These are phyloP conservation scores for Citeromyces hawaiiensis DNA, from an alignment of 1,139 yeast species.

Conservation along the genomic window DNA sequence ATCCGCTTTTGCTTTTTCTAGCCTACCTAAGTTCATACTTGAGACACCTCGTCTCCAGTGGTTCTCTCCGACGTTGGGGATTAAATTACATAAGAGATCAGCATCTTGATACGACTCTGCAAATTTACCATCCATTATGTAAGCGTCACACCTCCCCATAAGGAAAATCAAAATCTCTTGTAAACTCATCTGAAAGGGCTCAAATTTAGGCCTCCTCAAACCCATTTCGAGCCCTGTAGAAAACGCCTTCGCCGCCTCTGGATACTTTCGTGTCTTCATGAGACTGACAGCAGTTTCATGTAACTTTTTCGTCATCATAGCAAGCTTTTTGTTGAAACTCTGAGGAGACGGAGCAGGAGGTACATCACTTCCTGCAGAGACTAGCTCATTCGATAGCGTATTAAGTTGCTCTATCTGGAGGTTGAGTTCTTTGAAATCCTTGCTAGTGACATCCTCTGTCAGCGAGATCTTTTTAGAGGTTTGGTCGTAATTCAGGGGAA, in stretches of 20 bases:
- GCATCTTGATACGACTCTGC: conserved; percentile 74
- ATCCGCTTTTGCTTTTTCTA: conserved; percentile 60
- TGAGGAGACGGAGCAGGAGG: conserved; percentile 53
- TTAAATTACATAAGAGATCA: conserved; percentile 50
- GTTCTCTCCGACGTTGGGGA: conserved; percentile 64
- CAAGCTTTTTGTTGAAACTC: conserved; percentile 39
- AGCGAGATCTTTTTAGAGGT: conserved; percentile 13
- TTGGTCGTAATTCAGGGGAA: conserved; percentile 16
- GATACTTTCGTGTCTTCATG: conserved; percentile 45
- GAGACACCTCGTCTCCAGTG: conserved; percentile 77
- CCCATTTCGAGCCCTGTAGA: conserved; percentile 75
- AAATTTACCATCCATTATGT: conserved; percentile 49
- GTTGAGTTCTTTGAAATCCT: conserved; percentile 19
- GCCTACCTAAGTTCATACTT: conserved; percentile 53
- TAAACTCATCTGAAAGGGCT: conserved; percentile 65
- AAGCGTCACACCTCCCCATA: conserved; percentile 76
- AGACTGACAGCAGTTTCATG: conserved; percentile 60
- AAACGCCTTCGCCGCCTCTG: conserved; percentile 65
- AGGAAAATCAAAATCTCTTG: conserved; percentile 66
- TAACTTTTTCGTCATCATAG: conserved; percentile 58
- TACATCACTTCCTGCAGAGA: conserved; percentile 48
- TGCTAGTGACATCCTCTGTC: conserved; percentile 8
- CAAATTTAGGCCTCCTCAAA: conserved; percentile 69
- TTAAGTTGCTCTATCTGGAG: conserved; percentile 53
- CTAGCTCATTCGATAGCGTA: conserved; percentile 43